Evolutionary conservation across 139 green algal genomes (phyloP).

Genomic region (Chlorella sorokiniana): DNA sequence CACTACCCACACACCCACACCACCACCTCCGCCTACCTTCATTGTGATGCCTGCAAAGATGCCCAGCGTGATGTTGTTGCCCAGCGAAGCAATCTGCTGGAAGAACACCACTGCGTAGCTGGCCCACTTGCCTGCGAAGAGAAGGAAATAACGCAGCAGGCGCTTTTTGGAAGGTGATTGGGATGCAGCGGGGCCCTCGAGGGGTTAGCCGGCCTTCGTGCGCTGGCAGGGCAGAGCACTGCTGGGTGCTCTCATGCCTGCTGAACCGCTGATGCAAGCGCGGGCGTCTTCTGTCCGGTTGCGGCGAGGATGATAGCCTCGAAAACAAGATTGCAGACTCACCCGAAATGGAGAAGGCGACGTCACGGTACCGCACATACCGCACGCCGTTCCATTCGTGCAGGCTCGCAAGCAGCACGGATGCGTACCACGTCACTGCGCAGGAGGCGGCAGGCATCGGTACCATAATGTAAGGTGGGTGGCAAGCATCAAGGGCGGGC

Average conservation of each 20-base stretch:
- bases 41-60: slow-evolving; percentile 45
- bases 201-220: not conserved
- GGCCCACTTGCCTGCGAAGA: slow-evolving; percentile 20
- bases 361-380: slow-evolving; percentile 33
- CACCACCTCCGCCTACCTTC: slow-evolving; percentile 14
- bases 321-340: not conserved
- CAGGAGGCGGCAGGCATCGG: not conserved
- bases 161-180: not conserved
- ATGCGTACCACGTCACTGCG: slow-evolving; percentile 37
- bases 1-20: no score
- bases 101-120: slow-evolving; percentile 39
- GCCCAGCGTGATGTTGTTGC: slow-evolving; percentile 55
- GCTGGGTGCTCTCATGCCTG: no score
- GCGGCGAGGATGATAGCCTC: not conserved
- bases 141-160: not conserved
- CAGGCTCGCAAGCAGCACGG: slow-evolving; percentile 42
- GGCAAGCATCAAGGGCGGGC: no score
- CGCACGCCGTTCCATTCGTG: slow-evolving; percentile 38
- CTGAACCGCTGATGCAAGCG: not conserved
- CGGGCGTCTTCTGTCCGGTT: not conserved
- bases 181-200: not conserved
- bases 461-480: no score
- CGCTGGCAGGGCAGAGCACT: no score
- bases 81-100: slow-evolving; percentile 54
- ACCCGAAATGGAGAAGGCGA: not conserved